phyloP scores from a whole-genome alignment of 305 asterid genomes.

The Solanum aculeatissimum region DNA sequence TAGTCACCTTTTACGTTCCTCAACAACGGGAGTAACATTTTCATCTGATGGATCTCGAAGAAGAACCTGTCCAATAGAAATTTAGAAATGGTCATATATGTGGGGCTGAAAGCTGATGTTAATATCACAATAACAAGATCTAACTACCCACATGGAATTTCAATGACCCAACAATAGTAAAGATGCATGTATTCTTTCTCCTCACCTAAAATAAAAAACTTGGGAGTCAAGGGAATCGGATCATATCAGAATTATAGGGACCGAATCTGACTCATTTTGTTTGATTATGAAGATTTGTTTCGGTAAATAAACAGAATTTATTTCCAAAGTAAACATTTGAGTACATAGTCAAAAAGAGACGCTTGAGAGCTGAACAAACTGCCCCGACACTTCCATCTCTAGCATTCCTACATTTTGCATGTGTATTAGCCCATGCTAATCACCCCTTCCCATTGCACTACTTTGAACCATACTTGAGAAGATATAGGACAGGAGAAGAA shows the following conservation, averaged over 20 bases:
- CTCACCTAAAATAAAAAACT: no score
- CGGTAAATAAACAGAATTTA: background rate
- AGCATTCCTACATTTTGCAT: no score
- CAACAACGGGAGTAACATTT: slow-evolving; percentile 59
- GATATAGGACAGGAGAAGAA: no score
- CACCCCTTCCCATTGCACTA: no score
- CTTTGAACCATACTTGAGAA: no score
- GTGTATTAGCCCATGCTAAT: no score
- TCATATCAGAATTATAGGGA: no score
- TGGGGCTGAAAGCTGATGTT: background rate
- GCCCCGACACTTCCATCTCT: background rate
- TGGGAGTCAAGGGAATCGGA: no score
- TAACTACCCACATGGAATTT: background rate
- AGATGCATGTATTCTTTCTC: background rate
- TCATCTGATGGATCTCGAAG: slow-evolving; percentile 82
- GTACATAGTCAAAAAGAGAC: background rate
- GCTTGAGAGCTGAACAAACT: background rate
- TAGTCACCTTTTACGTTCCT: slow-evolving; percentile 68
- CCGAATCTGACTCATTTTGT: no score
- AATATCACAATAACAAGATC: background rate
- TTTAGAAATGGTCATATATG: background rate
- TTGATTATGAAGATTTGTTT: no score
- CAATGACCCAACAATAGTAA: background rate
- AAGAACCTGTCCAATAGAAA: slow-evolving; percentile 38
- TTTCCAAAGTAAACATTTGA: background rate